phyloP scores from a whole-genome alignment of 1,284 basidiomycete species.

The Cryptococcus sp. region DNA sequence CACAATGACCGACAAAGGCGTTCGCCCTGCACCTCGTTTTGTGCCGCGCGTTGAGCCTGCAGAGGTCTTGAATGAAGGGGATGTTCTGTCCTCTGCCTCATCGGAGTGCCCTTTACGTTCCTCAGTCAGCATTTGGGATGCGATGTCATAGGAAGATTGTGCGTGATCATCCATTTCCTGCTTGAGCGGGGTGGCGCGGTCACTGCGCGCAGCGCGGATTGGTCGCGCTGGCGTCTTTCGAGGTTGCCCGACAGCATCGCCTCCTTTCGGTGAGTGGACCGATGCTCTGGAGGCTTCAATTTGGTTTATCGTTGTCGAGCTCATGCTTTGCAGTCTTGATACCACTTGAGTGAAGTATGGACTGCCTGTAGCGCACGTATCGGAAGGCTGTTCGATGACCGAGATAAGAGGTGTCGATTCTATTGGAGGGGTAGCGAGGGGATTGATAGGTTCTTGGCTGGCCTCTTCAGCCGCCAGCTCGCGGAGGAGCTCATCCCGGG shows the following conservation, averaged over 20 bases:
- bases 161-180: neutral
- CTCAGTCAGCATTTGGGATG: neutral
- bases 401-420: constrained; percentile 15
- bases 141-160: neutral
- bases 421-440: constrained; percentile 41
- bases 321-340: neutral
- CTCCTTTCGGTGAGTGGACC: constrained; percentile 19
- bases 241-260: constrained; percentile 46
- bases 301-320: neutral
- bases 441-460: constrained; percentile 58
- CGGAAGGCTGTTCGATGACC: too few species aligned
- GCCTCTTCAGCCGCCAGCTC: constrained; percentile 71
- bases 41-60: constrained; percentile 20
- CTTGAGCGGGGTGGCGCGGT: neutral
- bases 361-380: neutral
- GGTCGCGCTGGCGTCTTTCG: constrained; percentile 30
- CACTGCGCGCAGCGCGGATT: neutral
- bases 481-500: constrained; percentile 60
- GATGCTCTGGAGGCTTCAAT: neutral
- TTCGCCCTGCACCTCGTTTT: constrained; percentile 19
- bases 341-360: neutral
- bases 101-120: too few species aligned
- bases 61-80: neutral
- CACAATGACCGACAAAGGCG: constrained; percentile 3
- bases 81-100: constrained; percentile 2